Base-by-base conservation (phyloP, 1,284 basidiomycete species). In the Wallemia hederae region DNA sequence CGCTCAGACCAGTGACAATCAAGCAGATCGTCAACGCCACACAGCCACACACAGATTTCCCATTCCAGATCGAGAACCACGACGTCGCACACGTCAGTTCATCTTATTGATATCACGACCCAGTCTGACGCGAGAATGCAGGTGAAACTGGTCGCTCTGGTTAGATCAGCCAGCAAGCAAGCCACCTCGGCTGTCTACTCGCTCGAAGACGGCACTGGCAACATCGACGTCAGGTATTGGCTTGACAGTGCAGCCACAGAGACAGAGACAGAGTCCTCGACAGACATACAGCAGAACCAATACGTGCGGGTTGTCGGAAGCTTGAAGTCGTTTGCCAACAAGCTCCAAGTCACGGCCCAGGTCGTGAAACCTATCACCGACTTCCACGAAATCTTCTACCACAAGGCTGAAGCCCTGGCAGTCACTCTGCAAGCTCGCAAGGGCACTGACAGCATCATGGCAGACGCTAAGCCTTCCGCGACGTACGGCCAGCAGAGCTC, bases 141-240 rank as follows among this genome's bases (percentile, higher is more conserved):
- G 74, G 65, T 79, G 59, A 72, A 74, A 15, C 69, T 92, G 60
- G 83, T 97, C n/a, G 92, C 80, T 0, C 79, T 83, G 65, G 80
- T 96, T 7, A 74, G 81, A 22, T 80, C 79, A 58, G 75, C 83
- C 56, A 75, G 80, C 61, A 72, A 73, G 19, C 82, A 86, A 64
- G 76, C 85, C 0, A 97, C 90, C 1, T 91, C 92, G 65, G 78
- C 80, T 60, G 78, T 80, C 24, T 91, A 88, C 69, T 72, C 74
- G 63, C 72, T 98, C 9, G 85, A 92, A 64, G 92, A 98, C 69
- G 89, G 89, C 2, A 88, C 87, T 0, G 92, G 86, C 1, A 75
- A 76, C 62, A 80, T 96, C 28, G 88, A 96, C 67, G 86, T 83
- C 25, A 79, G 89, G 33, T 80, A 84, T 65, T 98, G 92, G 92